phyloP scores from a whole-genome alignment of 192 early-diverging fungal genomes.

The Gonapodya sp. region DNA sequence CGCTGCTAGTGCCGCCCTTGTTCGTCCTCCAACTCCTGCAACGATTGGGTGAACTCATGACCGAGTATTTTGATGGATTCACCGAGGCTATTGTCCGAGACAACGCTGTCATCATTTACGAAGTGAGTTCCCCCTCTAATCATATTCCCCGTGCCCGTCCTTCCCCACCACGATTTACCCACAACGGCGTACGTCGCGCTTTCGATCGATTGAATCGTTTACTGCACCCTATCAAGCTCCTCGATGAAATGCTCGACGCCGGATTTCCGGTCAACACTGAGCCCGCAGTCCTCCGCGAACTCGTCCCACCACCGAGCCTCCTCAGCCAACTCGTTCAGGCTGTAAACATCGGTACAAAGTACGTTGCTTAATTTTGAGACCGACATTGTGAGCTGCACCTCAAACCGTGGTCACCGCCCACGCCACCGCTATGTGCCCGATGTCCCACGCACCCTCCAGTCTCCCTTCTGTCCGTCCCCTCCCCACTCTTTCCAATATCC shows the following conservation, averaged over 20 bases:
- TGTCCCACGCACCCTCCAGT: background rate
- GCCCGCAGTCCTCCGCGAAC: constrained; percentile 67
- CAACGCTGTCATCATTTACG: constrained; percentile 84
- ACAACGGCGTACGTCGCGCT: too few relatives aligned
- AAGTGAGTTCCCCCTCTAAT: constrained; percentile 30
- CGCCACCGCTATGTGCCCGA: too few relatives aligned
- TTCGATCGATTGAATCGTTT: too few relatives aligned
- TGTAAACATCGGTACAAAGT: constrained; percentile 26
- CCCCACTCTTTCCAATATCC: constrained; percentile 39
- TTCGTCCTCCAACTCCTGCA: constrained; percentile 80
- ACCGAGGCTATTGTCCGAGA: constrained; percentile 79
- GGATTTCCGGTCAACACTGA: constrained; percentile 84
- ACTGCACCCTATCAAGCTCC: constrained; percentile 36
- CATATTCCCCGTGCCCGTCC: background rate
- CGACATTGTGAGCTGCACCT: too few relatives aligned
- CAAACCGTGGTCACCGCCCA: too few relatives aligned
- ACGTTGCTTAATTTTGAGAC: background rate
- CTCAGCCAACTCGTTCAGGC: constrained; percentile 78
- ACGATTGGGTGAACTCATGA: constrained; percentile 62
- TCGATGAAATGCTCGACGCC: constrained; percentile 92
- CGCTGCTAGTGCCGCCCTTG: constrained; percentile 57
- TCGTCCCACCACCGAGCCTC: constrained; percentile 80
- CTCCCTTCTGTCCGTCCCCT: background rate
- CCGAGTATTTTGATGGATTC: constrained; percentile 75
- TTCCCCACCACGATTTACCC: too few relatives aligned